Conservation (phyloP, 164 flowering plant genomes). For the Magnolia officinalis region DNA sequence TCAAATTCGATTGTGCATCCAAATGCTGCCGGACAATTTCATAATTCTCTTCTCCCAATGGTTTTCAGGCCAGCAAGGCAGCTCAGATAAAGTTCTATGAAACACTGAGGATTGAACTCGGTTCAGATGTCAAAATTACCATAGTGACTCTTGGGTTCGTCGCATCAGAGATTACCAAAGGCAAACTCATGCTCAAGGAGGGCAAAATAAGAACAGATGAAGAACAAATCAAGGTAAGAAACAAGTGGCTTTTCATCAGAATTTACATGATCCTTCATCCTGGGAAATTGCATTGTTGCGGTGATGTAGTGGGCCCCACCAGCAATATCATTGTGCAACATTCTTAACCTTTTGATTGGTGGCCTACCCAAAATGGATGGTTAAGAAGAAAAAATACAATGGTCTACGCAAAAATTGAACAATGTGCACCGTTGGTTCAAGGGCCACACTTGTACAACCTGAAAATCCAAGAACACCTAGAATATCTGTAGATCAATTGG, state of each 20-base stretch:
- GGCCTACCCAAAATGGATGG: no score
- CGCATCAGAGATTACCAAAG: slow-evolving; percentile 52
- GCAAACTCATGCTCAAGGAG: slow-evolving; percentile 30
- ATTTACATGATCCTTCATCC: background rate
- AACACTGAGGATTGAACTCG: slow-evolving; percentile 52
- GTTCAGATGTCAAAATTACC: slow-evolving; percentile 35
- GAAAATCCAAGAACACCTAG: no score
- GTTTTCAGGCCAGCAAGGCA: slow-evolving; percentile 68
- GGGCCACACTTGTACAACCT: no score
- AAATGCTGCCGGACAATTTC: background rate
- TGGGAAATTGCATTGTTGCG: no score
- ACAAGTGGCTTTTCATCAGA: background rate
- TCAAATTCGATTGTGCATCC: background rate
- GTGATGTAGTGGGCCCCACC: no score
- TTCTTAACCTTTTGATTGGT: no score
- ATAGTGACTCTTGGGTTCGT: slow-evolving; percentile 58
- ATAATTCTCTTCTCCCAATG: background rate
- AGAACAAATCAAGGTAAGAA: slow-evolving; percentile 49
- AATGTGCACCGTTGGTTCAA: no score
- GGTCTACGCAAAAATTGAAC: no score
- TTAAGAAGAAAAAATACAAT: no score
- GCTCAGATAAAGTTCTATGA: slow-evolving; percentile 48
- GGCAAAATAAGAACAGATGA: slow-evolving; percentile 37
- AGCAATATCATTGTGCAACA: no score
- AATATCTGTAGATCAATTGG: no score